Percentiles rank a stretch among this genome's conserved stretches.
These are phyloP conservation scores for Penicillium crustosum DNA, from an alignment of 2,329 filamentous ascomycete species.

Conservation along the genomic window DNA sequence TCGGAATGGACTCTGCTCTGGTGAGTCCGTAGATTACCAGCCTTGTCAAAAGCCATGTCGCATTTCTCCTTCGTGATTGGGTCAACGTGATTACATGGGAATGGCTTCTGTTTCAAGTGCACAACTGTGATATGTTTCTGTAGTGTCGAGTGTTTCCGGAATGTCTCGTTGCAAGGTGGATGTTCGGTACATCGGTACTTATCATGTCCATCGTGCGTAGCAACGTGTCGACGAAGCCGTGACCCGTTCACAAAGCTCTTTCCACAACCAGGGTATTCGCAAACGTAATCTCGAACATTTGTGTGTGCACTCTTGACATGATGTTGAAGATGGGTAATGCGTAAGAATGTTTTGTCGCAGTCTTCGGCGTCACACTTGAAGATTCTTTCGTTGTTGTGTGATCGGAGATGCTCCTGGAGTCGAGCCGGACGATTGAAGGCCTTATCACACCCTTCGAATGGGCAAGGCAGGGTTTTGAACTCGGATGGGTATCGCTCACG, in stretches of 20 bases:
- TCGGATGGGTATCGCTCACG: slow-evolving; percentile 56
- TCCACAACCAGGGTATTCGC: slow-evolving; percentile 69
- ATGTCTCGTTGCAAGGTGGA: slow-evolving; percentile 70
- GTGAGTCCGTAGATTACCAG: slow-evolving; percentile 70
- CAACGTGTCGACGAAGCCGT: slow-evolving; percentile 71
- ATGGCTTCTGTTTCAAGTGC: slow-evolving; percentile 72
- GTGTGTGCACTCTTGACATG: slow-evolving; percentile 83
- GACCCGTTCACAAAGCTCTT: slow-evolving; percentile 82
- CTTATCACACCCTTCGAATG: slow-evolving; percentile 71
- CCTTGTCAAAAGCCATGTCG: slow-evolving; percentile 69
- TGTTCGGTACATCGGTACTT: slow-evolving; percentile 71
- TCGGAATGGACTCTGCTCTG: slow-evolving; percentile 68
- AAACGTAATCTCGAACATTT: slow-evolving; percentile 67
- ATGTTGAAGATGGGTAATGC: slow-evolving; percentile 80
- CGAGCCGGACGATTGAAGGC: slow-evolving; percentile 84
- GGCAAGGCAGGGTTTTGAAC: slow-evolving; percentile 75
- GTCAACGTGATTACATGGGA: slow-evolving; percentile 64
- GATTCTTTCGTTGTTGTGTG: slow-evolving; percentile 80
- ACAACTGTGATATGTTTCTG: slow-evolving; percentile 76
- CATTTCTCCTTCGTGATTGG: slow-evolving; percentile 58
- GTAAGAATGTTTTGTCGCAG: slow-evolving; percentile 82
- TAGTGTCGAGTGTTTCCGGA: slow-evolving; percentile 84
- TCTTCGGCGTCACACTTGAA: slow-evolving; percentile 68
- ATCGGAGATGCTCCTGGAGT: slow-evolving; percentile 75
- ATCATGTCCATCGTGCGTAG: slow-evolving; percentile 76